Conservation (phyloP, 208 protist genomes). For the Leishmania aethiopica region DNA sequence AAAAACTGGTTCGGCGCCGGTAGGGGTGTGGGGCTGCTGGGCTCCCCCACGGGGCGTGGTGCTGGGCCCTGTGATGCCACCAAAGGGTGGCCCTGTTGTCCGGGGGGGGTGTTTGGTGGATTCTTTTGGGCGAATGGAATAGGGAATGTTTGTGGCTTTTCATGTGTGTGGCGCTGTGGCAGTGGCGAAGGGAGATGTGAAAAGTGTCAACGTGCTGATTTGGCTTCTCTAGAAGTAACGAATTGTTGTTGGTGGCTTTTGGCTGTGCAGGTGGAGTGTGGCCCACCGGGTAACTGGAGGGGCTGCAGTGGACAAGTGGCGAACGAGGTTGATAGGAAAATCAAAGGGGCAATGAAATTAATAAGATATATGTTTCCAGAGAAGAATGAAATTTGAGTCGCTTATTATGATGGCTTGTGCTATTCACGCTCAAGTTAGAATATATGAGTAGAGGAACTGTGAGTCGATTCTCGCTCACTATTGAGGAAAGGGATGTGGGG, state of each 20-base stretch:
- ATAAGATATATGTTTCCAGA: not conserved
- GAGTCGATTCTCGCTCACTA: not conserved
- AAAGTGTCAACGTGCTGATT: no score
- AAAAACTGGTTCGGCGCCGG: not conserved
- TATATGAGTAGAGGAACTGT: no score
- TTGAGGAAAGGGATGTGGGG: not conserved
- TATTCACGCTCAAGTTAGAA: not conserved
- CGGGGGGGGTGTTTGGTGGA: no score
- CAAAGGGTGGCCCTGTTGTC: not conserved
- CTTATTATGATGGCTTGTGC: not conserved
- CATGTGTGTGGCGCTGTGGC: no score
- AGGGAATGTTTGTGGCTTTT: fast-evolving
- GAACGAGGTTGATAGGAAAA: not conserved
- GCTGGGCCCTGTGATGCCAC: no score
- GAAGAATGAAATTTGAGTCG: not conserved
- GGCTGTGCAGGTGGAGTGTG: no score
- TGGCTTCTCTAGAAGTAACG: no score
- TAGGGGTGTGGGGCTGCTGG: not conserved
- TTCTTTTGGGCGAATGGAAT: no score
- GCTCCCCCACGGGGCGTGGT: not conserved
- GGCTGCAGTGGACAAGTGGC: no score
- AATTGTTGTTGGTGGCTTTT: no score
- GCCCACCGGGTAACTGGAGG: no score
- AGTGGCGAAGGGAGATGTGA: no score
- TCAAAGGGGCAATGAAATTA: not conserved